A percentile compares a stretch with the other conserved stretches of the same genome.
These are phyloP conservation scores for Dactylella cylindrospora DNA, from an alignment of 2,329 filamentous ascomycete species.

Conservation along the genomic window DNA sequence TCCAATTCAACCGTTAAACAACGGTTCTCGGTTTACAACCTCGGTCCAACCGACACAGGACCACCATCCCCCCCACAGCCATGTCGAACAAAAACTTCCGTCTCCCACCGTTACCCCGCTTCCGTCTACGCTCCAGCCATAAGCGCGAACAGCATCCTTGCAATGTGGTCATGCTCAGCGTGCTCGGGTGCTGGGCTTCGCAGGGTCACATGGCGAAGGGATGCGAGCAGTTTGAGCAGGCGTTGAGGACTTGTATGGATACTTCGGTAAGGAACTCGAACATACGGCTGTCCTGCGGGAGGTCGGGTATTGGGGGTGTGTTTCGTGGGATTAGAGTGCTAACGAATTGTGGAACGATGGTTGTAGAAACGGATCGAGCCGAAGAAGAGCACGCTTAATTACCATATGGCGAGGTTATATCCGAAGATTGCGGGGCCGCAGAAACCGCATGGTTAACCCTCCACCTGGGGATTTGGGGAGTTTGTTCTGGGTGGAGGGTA, in stretches of 20 bases:
- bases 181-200: slow-evolving; percentile 60
- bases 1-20: too few species aligned
- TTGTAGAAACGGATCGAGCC: slow-evolving; percentile 17
- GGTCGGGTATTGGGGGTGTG: not conserved
- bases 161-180: slow-evolving; percentile 65
- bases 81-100: slow-evolving; percentile 50
- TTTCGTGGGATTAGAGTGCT: not conserved
- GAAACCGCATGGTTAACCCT: slow-evolving; percentile 55
- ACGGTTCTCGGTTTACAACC: too few species aligned
- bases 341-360: not conserved
- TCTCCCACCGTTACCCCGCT: slow-evolving; percentile 63
- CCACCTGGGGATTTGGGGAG: too few species aligned
- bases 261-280: slow-evolving; percentile 67
- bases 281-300: too few species aligned
- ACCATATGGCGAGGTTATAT: slow-evolving; percentile 78
- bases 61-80: too few species aligned
- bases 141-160: slow-evolving; percentile 65
- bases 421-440: slow-evolving; percentile 70
- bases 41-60: too few species aligned
- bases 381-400: slow-evolving; percentile 83
- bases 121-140: slow-evolving; percentile 67
- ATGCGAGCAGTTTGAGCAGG: slow-evolving; percentile 63
- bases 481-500: too few species aligned
- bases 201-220: slow-evolving; percentile 58
- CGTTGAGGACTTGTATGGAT: slow-evolving; percentile 75